A percentile compares a stretch with the other conserved stretches of the same genome.
These are phyloP conservation scores for Tuber calosporum DNA, from an alignment of 495 filamentous ascomycete species.

Conservation along the genomic window DNA sequence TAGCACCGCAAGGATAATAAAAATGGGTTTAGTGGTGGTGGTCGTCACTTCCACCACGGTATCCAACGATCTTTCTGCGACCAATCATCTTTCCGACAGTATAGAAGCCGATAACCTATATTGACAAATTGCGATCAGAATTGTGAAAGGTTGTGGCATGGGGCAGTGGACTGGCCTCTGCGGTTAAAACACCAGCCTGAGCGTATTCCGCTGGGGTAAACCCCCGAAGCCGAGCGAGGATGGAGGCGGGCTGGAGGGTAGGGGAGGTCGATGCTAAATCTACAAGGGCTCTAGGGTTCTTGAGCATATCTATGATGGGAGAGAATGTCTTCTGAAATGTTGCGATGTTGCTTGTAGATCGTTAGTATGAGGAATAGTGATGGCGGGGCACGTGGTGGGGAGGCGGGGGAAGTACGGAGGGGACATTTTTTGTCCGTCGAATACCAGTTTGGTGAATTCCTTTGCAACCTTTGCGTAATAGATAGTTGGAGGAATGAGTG, in stretches of 20 bases:
- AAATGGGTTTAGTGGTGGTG: conserved; percentile 56
- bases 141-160: background rate
- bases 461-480: conserved; percentile 87
- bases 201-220: conserved; percentile 60
- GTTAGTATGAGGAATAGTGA: conserved; percentile 8
- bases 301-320: conserved; percentile 38
- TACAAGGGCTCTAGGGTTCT: conserved; percentile 17
- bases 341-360: conserved; percentile 54
- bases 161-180: conserved; percentile 53
- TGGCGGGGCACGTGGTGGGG: conserved; percentile 34
- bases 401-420: conserved; percentile 64
- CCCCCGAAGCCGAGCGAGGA: conserved; percentile 46
- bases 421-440: conserved; percentile 80
- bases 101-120: conserved; percentile 71
- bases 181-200: conserved; percentile 64
- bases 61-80: conserved; percentile 85
- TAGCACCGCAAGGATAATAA: conserved; percentile 1
- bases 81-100: conserved; percentile 96
- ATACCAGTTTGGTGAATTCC: conserved; percentile 80
- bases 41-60: conserved; percentile 60
- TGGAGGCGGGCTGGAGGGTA: conserved; percentile 50
- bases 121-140: background rate
- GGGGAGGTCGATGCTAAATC: conserved; percentile 78
- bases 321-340: conserved; percentile 78
- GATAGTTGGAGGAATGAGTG: conserved; percentile 71